Conservation (phyloP, 139 green algal species). For the Deuterostichococcus epilithicus region DNA sequence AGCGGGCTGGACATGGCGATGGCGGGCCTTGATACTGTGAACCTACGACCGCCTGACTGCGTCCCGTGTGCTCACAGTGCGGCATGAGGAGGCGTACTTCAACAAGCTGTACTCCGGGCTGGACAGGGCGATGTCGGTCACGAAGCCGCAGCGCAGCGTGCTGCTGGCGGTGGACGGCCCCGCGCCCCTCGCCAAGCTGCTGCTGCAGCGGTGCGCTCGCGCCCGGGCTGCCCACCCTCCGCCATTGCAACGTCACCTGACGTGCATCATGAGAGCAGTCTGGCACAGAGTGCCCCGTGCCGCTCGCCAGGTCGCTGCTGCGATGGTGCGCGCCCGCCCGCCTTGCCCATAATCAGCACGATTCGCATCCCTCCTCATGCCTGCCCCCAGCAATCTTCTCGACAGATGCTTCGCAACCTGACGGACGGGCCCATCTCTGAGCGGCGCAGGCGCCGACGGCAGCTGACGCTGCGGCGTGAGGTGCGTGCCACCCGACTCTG, state of each 20-base stretch:
- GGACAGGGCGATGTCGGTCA: constrained; percentile 51
- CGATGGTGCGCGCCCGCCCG: neutral
- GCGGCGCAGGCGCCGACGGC: too few relatives aligned
- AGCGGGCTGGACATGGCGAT: neutral
- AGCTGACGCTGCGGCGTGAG: too few relatives aligned
- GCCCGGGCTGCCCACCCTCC: too few relatives aligned
- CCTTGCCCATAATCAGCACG: too few relatives aligned
- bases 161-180: constrained; percentile 79
- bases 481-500: too few relatives aligned
- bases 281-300: too few relatives aligned
- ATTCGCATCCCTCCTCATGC: too few relatives aligned
- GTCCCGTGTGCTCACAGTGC: constrained; percentile 24
- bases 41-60: neutral
- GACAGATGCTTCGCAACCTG: too few relatives aligned
- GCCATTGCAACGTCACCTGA: neutral
- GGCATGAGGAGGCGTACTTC: constrained; percentile 54
- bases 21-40: neutral
- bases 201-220: constrained; percentile 79
- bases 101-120: constrained; percentile 53
- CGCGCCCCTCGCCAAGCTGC: constrained; percentile 82
- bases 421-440: too few relatives aligned
- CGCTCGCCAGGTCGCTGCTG: neutral
- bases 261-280: neutral
- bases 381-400: too few relatives aligned
- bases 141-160: constrained; percentile 53